Percentiles rank a stretch among this genome's conserved stretches.
These are phyloP conservation scores for Ballota nigra DNA, from an alignment of 257 asterid genomes.

Conservation along the genomic window DNA sequence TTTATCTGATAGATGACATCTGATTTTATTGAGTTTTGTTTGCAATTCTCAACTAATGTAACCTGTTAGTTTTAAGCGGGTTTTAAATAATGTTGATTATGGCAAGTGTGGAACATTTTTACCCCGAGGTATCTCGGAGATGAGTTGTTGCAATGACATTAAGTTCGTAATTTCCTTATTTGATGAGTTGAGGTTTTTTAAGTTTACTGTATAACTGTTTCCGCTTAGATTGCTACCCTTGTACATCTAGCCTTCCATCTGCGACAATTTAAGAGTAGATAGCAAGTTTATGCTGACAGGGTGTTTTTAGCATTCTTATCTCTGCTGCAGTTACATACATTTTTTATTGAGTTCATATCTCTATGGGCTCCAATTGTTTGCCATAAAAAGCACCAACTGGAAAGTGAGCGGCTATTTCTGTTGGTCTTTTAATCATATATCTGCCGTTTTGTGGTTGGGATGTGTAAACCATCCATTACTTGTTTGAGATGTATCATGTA, in stretches of 20 bases:
- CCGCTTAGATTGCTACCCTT: neutral
- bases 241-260: neutral
- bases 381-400: neutral
- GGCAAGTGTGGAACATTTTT: neutral
- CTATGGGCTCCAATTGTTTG: neutral
- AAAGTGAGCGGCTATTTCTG: neutral
- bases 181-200: conserved; percentile 1
- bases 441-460: neutral
- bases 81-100: neutral
- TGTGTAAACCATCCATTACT: neutral
- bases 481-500: neutral
- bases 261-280: neutral
- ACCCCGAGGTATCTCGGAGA: neutral
- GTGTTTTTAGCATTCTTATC: neutral
- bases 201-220: neutral
- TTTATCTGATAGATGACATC: neutral
- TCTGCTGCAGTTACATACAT: neutral
- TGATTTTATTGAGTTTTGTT: neutral
- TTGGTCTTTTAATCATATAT: neutral
- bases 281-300: neutral
- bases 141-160: neutral
- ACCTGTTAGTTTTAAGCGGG: neutral
- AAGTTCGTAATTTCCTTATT: neutral
- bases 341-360: neutral
- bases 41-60: neutral